These are phyloP conservation scores for Echinochloa phyllopogon DNA, from an alignment of 176 grass and related monocot species.

Conservation along the genomic window DNA sequence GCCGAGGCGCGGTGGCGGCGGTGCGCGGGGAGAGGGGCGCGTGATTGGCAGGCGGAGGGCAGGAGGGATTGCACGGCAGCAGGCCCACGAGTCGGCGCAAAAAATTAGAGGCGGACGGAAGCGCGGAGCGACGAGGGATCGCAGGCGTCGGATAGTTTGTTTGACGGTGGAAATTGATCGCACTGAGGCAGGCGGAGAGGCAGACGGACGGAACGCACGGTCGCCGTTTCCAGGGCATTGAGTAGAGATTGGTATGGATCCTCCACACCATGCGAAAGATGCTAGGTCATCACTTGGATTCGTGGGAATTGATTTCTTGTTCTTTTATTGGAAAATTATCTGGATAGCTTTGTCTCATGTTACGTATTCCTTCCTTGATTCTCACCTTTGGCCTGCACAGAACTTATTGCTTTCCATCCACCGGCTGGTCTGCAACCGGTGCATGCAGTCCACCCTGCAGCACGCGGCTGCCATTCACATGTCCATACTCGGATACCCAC, in stretches of 20 bases:
- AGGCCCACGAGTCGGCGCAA: too few relatives aligned
- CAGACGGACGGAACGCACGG: too few relatives aligned
- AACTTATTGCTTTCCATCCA: constrained; percentile 17
- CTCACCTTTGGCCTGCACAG: constrained; percentile 2
- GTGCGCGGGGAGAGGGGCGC: too few relatives aligned
- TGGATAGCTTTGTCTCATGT: not conserved
- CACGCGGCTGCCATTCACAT: constrained; percentile 27
- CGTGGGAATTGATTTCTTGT: not conserved
- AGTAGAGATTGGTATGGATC: not conserved
- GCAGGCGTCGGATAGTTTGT: too few relatives aligned
- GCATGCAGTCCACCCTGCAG: constrained; percentile 29
- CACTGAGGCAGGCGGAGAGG: too few relatives aligned
- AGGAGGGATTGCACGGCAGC: too few relatives aligned
- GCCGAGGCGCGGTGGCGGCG: too few relatives aligned
- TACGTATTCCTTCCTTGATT: constrained; percentile 57
- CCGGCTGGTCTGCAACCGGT: not conserved
- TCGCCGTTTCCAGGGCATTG: too few relatives aligned
- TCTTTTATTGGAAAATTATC: not conserved
- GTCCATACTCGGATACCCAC: not conserved
- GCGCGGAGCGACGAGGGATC: too few relatives aligned
- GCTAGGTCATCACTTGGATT: not conserved
- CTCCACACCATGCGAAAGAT: not conserved
- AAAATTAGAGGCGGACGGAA: too few relatives aligned
- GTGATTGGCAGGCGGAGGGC: too few relatives aligned
- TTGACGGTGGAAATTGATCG: too few relatives aligned